phyloP scores from a whole-genome alignment of 345 rosid genomes.

The Brassica rapa region DNA sequence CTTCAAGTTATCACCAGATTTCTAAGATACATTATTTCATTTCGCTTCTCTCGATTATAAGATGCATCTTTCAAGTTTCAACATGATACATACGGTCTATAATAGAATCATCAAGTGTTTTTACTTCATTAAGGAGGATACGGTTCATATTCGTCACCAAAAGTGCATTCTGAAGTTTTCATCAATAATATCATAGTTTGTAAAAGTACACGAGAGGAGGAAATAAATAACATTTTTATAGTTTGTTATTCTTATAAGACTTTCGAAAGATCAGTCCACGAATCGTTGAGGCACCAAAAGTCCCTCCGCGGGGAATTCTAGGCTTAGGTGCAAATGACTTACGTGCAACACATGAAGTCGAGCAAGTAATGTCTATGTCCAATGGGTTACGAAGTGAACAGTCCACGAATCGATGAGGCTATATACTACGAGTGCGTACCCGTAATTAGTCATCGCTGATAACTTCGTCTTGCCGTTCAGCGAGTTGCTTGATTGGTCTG shows the following conservation, averaged over 20 bases:
- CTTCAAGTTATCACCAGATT: not conserved
- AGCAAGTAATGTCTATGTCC: slow-evolving; percentile 86
- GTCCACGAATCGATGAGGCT: slow-evolving; percentile 88
- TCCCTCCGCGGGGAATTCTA: no score
- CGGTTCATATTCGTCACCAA: no score
- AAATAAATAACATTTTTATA: no score
- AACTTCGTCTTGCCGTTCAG: slow-evolving; percentile 78
- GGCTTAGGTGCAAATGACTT: slow-evolving; percentile 43
- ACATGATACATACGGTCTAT: no score
- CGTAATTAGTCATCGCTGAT: slow-evolving; percentile 73
- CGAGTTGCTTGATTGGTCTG: slow-evolving; percentile 78
- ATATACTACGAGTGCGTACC: slow-evolving; percentile 92
- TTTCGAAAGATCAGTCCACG: no score
- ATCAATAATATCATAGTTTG: no score
- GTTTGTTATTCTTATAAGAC: no score
- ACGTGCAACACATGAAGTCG: slow-evolving; percentile 84
- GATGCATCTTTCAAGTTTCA: not conserved
- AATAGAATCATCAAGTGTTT: no score
- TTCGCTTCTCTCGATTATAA: not conserved
- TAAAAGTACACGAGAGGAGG: no score
- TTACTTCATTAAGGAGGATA: no score
- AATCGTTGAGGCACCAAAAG: no score
- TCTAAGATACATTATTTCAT: not conserved
- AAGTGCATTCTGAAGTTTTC: no score
- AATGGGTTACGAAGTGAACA: slow-evolving; percentile 90